Conservation (phyloP, 345 rosid genomes). For the Gossypioides kirkii region DNA sequence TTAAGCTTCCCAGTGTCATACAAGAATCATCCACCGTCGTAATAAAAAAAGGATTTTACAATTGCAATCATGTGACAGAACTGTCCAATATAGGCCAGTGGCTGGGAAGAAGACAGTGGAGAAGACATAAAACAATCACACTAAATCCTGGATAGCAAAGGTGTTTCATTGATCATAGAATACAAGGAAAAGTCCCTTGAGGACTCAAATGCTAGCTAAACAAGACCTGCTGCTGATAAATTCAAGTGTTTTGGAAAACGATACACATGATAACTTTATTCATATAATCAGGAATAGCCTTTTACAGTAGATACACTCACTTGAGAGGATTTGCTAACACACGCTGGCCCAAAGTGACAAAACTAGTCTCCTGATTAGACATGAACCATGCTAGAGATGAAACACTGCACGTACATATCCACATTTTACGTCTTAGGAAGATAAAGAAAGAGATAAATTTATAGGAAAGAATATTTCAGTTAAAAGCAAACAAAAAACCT, state of each 20-base stretch:
- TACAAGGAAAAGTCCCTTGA: neutral
- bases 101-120: neutral
- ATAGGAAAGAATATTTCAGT: neutral
- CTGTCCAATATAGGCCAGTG: neutral
- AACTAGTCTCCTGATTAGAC: constrained; percentile 99
- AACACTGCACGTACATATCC: constrained; percentile 60
- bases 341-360: constrained; percentile 95
- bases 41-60: neutral
- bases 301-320: constrained; percentile 42
- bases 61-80: neutral
- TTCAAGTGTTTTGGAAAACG: neutral
- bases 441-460: constrained; percentile 11
- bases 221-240: neutral
- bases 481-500: constrained; percentile 44
- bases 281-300: neutral
- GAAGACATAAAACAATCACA: neutral
- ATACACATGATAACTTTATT: neutral
- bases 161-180: neutral
- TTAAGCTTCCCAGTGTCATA: neutral
- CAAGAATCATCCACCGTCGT: neutral
- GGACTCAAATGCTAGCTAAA: neutral
- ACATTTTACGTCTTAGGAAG: constrained; percentile 19
- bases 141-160: neutral
- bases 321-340: constrained; percentile 87
- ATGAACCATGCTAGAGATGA: constrained; percentile 97